phyloP scores from a whole-genome alignment of 2,329 filamentous ascomycete genomes.

The Paramyrothecium sp. region DNA sequence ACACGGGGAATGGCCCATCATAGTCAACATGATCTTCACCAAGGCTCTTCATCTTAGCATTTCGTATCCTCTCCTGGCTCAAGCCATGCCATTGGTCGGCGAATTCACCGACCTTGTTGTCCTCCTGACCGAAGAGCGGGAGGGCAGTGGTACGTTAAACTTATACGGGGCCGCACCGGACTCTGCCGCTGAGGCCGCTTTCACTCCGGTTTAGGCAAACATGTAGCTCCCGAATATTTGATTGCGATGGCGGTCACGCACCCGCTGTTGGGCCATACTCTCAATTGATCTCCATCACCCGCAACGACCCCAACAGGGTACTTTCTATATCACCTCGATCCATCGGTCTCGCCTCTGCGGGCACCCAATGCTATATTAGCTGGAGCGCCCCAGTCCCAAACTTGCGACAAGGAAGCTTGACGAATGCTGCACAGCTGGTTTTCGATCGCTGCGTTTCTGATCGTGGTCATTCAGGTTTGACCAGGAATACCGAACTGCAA shows the following conservation, averaged over 20 bases:
- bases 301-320: background rate
- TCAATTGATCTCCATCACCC: background rate
- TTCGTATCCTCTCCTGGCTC: background rate
- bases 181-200: background rate
- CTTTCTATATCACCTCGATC: background rate
- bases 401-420: background rate
- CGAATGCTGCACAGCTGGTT: background rate
- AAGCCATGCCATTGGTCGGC: background rate
- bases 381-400: background rate
- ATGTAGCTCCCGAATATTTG: background rate
- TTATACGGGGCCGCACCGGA: background rate
- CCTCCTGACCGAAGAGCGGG: background rate
- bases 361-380: background rate
- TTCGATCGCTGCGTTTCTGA: background rate
- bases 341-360: background rate
- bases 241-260: background rate
- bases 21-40: background rate
- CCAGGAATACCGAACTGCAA: background rate
- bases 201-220: background rate
- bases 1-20: background rate
- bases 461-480: background rate
- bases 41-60: background rate
- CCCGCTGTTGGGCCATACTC: background rate
- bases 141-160: background rate
- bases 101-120: background rate